These are phyloP conservation scores for Neodidymelliopsis sp. DNA, from an alignment of 2,329 filamentous ascomycete species.

Conservation along the genomic window DNA sequence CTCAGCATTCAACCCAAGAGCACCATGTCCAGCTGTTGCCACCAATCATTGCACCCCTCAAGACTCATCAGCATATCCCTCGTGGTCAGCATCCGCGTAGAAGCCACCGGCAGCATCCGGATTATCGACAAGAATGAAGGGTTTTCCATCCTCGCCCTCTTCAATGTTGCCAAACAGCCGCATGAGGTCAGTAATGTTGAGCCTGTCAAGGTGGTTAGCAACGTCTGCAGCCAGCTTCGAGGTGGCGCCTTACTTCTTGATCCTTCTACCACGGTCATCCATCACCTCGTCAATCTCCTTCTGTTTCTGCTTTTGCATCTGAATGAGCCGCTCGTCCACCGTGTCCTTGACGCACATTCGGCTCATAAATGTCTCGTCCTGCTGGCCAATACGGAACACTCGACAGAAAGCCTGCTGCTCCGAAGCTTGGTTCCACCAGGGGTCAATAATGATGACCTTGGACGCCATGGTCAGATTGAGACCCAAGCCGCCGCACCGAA, in stretches of 20 bases:
- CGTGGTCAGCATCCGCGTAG: constrained; percentile 40
- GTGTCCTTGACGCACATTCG: constrained; percentile 63
- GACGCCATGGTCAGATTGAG: constrained; percentile 67
- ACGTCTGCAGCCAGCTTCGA: no score
- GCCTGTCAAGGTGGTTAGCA: no score
- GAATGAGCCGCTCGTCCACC: constrained; percentile 65
- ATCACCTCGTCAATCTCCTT: constrained; percentile 53
- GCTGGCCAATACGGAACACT: constrained; percentile 71
- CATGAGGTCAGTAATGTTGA: constrained; percentile 52
- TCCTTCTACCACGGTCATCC: constrained; percentile 49
- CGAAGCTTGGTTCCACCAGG: constrained; percentile 66
- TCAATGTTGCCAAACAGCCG: constrained; percentile 55
- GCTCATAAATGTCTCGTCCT: constrained; percentile 65
- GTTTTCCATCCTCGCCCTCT: constrained; percentile 48
- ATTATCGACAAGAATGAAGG: constrained; percentile 53
- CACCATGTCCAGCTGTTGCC: not conserved
- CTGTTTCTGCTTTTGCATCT: constrained; percentile 65
- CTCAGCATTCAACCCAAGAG: not conserved
- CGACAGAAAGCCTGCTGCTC: constrained; percentile 72
- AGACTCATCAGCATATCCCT: constrained; percentile 42
- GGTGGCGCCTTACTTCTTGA: constrained; percentile 43
- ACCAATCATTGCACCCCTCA: constrained; percentile 8
- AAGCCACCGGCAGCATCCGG: constrained; percentile 40
- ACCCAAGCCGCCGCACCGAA: constrained; percentile 65
- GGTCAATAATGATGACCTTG: constrained; percentile 57